phyloP scores from a whole-genome alignment of 73 alveolate genomes.

The Loxodes magnus region DNA sequence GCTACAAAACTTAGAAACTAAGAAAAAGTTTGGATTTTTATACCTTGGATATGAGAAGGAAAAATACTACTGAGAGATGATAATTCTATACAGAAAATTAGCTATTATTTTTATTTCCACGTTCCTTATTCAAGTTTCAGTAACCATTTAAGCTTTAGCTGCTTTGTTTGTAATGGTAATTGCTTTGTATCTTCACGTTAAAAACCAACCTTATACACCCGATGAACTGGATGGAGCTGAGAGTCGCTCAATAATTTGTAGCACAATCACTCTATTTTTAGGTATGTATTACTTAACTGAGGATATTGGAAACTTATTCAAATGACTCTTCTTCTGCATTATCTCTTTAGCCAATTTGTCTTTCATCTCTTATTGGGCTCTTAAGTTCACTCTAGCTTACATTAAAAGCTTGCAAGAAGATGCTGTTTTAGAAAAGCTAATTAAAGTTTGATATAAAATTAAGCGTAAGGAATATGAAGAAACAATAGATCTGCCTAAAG shows the following conservation, averaged over 20 bases:
- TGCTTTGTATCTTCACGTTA: background rate
- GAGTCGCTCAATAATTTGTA: background rate
- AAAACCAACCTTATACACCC: background rate
- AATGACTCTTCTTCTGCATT: no score
- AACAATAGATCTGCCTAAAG: no score
- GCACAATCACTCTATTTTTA: constrained; percentile 1
- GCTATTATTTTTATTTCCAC: background rate
- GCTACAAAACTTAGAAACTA: background rate
- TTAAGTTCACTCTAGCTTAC: no score
- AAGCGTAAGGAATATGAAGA: no score
- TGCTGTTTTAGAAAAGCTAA: no score
- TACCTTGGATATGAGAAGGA: constrained; percentile 14
- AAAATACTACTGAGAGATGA: constrained; percentile 18
- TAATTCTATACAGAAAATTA: constrained; percentile 10
- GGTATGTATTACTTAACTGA: background rate
- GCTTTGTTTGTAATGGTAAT: background rate
- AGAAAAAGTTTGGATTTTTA: constrained; percentile 14
- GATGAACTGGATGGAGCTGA: constrained; percentile 6
- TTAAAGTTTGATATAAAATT: no score
- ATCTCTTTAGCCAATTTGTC: no score
- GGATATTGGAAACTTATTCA: no score
- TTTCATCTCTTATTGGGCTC: no score
- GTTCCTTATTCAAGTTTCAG: background rate
- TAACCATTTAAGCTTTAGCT: constrained; percentile 3
- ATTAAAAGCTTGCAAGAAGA: no score